phyloP scores from a whole-genome alignment of 306 rosid species.

The Quercus ilex region DNA sequence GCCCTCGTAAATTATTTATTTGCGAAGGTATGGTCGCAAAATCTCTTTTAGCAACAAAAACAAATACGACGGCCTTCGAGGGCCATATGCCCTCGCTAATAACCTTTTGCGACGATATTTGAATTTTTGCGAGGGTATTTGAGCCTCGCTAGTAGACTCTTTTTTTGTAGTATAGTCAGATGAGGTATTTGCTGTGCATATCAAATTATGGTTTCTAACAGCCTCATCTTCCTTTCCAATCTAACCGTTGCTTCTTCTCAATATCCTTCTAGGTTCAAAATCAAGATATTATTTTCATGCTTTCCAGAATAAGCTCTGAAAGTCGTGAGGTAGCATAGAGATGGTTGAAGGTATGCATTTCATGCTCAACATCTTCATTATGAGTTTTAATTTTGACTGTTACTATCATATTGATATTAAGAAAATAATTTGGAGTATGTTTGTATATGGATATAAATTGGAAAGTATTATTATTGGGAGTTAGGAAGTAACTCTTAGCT shows the following conservation, averaged over 20 bases:
- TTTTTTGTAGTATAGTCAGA: slow-evolving; percentile 15
- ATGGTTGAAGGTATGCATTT: slow-evolving; percentile 58
- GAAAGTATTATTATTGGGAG: too few species aligned
- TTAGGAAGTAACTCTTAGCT: background rate
- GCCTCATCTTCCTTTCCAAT: slow-evolving; percentile 11
- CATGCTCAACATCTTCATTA: background rate
- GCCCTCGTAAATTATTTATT: too few species aligned
- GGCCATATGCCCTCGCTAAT: too few species aligned
- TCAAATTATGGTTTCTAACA: background rate
- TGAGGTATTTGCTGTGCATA: slow-evolving; percentile 30
- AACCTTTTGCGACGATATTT: too few species aligned
- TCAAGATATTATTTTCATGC: slow-evolving; percentile 43
- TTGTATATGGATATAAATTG: background rate
- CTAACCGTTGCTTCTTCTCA: background rate
- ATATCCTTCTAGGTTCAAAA: slow-evolving; percentile 38
- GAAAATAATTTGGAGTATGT: background rate
- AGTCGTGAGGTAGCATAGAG: slow-evolving; percentile 42
- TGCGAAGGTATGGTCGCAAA: too few species aligned
- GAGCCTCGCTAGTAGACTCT: too few species aligned
- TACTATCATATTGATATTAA: background rate
- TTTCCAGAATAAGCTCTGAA: slow-evolving; percentile 39
- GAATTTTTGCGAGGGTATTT: too few species aligned
- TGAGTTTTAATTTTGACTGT: background rate
- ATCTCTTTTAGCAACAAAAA: too few species aligned
- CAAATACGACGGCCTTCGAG: too few species aligned